Evolutionary conservation across 345 rosid species (phyloP).

Genomic region (Acer saccharum): DNA sequence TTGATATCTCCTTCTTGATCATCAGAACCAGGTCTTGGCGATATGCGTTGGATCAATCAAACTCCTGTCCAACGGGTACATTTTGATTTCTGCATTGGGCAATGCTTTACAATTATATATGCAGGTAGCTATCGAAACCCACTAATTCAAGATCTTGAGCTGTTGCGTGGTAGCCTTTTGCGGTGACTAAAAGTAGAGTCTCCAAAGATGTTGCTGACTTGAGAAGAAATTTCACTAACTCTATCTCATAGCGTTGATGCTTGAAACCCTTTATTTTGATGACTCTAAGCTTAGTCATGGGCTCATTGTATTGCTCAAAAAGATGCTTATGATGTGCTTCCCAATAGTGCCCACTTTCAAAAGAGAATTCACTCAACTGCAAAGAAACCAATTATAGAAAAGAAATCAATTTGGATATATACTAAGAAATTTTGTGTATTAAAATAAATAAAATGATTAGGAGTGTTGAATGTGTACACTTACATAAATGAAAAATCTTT

Average conservation of each 20-base stretch:
- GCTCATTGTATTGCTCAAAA: neutral
- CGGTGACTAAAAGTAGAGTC: too few relatives aligned
- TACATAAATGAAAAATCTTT: slow-evolving; percentile 35
- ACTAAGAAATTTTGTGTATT: neutral
- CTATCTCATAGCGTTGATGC: too few relatives aligned
- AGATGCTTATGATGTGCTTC: slow-evolving; percentile 12
- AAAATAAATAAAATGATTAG: too few relatives aligned
- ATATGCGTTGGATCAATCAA: neutral
- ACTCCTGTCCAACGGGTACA: neutral
- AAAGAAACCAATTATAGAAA: too few relatives aligned
- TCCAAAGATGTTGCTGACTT: too few relatives aligned
- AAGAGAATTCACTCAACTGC: slow-evolving; percentile 21
- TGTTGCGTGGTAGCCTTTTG: too few relatives aligned
- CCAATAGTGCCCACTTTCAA: slow-evolving; percentile 1
- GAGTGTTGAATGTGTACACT: neutral
- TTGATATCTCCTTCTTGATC: neutral
- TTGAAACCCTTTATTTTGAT: too few relatives aligned
- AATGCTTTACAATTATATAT: neutral
- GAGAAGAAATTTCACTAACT: too few relatives aligned
- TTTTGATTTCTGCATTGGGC: neutral
- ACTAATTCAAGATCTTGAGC: too few relatives aligned
- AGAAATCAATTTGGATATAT: too few relatives aligned
- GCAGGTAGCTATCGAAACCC: neutral
- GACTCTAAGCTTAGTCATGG: too few relatives aligned
- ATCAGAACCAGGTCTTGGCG: neutral